Conservation (phyloP, 2,329 filamentous ascomycete genomes). For the Nothophaeocryptopus gaeumannii region DNA sequence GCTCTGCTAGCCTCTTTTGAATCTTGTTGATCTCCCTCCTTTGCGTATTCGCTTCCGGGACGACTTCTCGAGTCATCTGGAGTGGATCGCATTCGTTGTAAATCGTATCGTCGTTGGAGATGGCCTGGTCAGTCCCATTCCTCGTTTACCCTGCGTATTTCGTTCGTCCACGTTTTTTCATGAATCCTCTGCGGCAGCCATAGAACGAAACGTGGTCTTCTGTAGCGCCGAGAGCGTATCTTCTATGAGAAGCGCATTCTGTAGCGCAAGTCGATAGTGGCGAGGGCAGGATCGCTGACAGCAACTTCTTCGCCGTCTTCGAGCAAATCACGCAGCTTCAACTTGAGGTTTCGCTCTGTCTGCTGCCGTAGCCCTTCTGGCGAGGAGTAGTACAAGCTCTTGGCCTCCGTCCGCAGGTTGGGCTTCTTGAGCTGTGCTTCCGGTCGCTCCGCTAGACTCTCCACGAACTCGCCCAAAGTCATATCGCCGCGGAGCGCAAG, state of each 20-base stretch:
- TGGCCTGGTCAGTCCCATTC: too few relatives aligned
- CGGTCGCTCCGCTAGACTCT: slow-evolving; percentile 75
- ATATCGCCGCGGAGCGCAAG: slow-evolving; percentile 66
- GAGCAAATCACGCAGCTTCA: slow-evolving; percentile 74
- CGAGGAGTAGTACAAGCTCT: slow-evolving; percentile 85
- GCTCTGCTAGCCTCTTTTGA: too few relatives aligned
- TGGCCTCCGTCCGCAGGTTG: slow-evolving; percentile 74
- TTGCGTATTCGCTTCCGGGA: too few relatives aligned
- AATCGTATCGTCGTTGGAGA: too few relatives aligned
- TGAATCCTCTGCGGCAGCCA: background rate
- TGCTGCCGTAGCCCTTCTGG: slow-evolving; percentile 79
- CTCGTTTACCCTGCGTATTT: too few relatives aligned
- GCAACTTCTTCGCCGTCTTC: slow-evolving; percentile 80
- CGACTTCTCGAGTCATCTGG: too few relatives aligned
- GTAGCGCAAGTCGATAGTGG: slow-evolving; percentile 63
- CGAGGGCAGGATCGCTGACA: slow-evolving; percentile 89
- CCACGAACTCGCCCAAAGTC: slow-evolving; percentile 81
- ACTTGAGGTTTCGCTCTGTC: slow-evolving; percentile 76
- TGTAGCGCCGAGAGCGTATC: background rate
- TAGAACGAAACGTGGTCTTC: background rate
- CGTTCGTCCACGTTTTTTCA: too few relatives aligned
- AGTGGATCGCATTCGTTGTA: too few relatives aligned
- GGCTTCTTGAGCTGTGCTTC: slow-evolving; percentile 94
- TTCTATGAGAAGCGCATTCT: slow-evolving; percentile 40
- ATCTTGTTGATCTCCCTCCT: too few relatives aligned